Percentiles rank a stretch among this genome's conserved stretches.
phyloP scores from a whole-genome alignment of 441 rosid genomes.

The Pelargonium fulgidum region DNA sequence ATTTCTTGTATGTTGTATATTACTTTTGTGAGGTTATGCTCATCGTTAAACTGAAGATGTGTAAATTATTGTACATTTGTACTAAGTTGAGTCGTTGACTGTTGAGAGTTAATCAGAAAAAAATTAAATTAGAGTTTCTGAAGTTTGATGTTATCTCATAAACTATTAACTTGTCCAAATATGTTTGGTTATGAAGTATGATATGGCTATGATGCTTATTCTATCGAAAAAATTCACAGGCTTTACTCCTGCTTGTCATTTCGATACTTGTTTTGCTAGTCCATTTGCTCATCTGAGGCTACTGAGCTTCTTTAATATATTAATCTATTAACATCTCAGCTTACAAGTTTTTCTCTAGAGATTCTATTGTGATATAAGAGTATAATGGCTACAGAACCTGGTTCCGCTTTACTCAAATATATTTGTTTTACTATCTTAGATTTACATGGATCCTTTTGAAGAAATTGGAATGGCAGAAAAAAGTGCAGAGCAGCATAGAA shows the following conservation, averaged over 20 bases:
- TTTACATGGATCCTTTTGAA: conserved; percentile 82
- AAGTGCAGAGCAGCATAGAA: conserved; percentile 76
- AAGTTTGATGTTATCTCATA: no score
- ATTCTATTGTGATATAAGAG: conserved; percentile 2
- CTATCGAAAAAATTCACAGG: no score
- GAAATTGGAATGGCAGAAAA: conserved; percentile 60
- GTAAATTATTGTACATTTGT: no score
- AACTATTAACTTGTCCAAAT: no score
- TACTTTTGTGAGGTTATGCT: no score
- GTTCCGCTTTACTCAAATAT: conserved; percentile 18
- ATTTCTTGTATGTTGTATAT: no score
- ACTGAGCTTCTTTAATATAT: neutral
- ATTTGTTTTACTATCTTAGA: conserved; percentile 29
- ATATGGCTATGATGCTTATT: no score
- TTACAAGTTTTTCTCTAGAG: neutral
- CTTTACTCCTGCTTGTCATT: neutral
- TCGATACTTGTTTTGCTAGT: neutral
- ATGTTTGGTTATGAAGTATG: no score
- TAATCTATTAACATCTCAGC: neutral
- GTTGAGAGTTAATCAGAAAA: no score
- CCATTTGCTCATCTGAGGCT: neutral
- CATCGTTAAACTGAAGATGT: no score
- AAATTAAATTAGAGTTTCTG: no score
- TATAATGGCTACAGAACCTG: neutral
- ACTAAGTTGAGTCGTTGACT: no score